Base-by-base conservation (phyloP, 2,329 filamentous ascomycete genomes). In the Neospermospora avenae region DNA sequence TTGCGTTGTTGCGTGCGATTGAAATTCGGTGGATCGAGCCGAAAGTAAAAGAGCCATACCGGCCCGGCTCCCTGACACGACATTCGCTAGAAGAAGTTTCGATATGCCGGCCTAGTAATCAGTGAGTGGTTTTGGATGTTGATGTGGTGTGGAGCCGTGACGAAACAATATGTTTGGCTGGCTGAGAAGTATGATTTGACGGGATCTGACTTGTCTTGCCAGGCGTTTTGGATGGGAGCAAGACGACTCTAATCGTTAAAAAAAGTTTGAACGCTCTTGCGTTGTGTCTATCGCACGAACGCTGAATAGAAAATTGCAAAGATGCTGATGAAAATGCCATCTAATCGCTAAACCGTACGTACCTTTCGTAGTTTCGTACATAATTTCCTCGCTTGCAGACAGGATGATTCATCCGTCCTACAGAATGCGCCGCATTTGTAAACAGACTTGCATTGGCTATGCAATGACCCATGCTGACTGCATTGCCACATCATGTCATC, bases 371-470 rank as follows among this genome's bases (percentile, higher is more conserved):
- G n/a, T n/a, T n/a, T n/a, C n/a, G n/a, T n/a, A n/a, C n/a, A n/a
- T n/a, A n/a, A n/a, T n/a, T n/a, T n/a, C n/a, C n/a, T n/a, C n/a
- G 48, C 48, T 51, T 51, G 48, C 25, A 37, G 18, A 18, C 2
- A 28, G 16, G 51, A 54, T 54, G 51, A 42, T 54, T 54, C 51
- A 54, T 22, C 51, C 18, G 35, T 18, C 35, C 3, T 54, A 31
- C 35, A 39, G 13, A 28, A 10, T 34, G 34, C 1, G 10, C 16
- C 49, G 5, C 18, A 37, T 35, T 37, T 37, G 28, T 51, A 37
- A 51, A 51, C 31, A 51, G 46, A 37, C 31, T 24, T 37, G 48
- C 48, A 51, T 51, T 28, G 48, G 48, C 48, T 35, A 51, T 37
- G 11, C 48, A 22, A n/a, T 37, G 14, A 20, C 28, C 20, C 22